phyloP scores from a whole-genome alignment of 129 eudicot species.

The Escallonia rubra region DNA sequence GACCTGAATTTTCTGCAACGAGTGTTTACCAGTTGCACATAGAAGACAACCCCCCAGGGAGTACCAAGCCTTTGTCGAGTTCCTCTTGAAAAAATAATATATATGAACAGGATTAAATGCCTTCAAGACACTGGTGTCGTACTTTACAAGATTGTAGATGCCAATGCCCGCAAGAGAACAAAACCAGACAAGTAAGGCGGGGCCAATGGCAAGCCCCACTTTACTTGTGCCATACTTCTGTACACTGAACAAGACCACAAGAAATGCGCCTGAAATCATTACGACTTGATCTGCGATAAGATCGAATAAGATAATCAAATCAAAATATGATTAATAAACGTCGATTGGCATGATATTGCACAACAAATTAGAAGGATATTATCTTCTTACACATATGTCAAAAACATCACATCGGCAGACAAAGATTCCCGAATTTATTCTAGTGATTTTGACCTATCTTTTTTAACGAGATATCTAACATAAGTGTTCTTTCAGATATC shows the following conservation, averaged over 20 bases:
- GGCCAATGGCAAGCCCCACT: conserved; percentile 91
- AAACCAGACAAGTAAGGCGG: conserved; percentile 91
- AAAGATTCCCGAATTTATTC: too few relatives aligned
- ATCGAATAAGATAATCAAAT: conserved; percentile 6
- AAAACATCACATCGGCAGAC: too few relatives aligned
- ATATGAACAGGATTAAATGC: conserved; percentile 95
- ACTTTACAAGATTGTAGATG: conserved; percentile 81
- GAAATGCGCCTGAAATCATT: conserved; percentile 93
- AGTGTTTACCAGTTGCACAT: conserved; percentile 82
- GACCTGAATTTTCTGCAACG: background rate
- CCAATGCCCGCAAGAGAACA: conserved; percentile 94
- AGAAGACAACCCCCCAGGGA: conserved; percentile 95
- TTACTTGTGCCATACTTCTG: conserved; percentile 94
- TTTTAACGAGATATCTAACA: too few relatives aligned
- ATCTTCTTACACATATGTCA: background rate
- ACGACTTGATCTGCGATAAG: conserved; percentile 77
- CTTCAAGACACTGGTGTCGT: conserved; percentile 73
- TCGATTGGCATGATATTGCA: background rate
- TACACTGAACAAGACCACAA: conserved; percentile 78
- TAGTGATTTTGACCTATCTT: too few relatives aligned
- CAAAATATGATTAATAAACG: background rate
- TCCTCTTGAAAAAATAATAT: conserved; percentile 86
- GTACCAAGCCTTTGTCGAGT: conserved; percentile 82
- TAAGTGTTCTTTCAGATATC: too few relatives aligned
- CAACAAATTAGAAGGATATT: background rate